Evolutionary conservation across 352 stramenopile genomes (phyloP).

Genomic region (Phytophthora megakarya): DNA sequence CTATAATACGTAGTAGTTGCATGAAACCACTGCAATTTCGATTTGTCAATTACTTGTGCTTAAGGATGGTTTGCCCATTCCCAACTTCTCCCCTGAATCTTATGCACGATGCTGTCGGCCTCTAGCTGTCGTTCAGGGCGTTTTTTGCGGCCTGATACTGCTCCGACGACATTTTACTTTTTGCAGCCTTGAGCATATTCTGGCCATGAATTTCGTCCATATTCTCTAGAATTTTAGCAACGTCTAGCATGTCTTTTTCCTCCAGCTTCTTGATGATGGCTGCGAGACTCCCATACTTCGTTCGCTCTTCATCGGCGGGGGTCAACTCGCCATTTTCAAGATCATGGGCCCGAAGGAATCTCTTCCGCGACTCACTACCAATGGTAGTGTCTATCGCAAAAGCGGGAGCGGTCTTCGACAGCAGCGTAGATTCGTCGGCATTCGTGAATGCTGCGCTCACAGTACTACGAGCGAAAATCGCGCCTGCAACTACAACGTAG

Average conservation of each 20-base stretch:
- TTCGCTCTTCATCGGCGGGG: background rate
- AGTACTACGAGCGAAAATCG: background rate
- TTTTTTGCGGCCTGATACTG: background rate
- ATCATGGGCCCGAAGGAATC: constrained; percentile 5
- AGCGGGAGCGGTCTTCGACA: constrained; percentile 12
- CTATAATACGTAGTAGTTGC: too few relatives aligned
- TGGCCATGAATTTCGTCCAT: background rate
- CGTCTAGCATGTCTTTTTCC: background rate
- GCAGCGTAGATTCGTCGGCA: constrained; percentile 7
- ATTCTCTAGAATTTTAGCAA: background rate
- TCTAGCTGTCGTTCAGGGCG: background rate
- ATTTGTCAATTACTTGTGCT: constrained; percentile 4
- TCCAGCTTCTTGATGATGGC: background rate
- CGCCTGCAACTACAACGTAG: constrained; percentile 12
- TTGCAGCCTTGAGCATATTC: background rate
- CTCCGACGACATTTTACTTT: background rate
- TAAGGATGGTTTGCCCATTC: background rate
- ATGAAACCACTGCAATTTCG: too few relatives aligned
- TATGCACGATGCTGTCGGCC: background rate
- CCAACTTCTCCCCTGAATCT: background rate
- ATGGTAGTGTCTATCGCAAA: background rate
- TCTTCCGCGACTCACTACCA: constrained; percentile 5
- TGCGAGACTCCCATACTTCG: background rate
- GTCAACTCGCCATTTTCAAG: background rate
- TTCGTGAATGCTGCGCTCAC: constrained; percentile 11